Conservation (phyloP, 2,329 filamentous ascomycete genomes). For the Xylariaceae sp. region DNA sequence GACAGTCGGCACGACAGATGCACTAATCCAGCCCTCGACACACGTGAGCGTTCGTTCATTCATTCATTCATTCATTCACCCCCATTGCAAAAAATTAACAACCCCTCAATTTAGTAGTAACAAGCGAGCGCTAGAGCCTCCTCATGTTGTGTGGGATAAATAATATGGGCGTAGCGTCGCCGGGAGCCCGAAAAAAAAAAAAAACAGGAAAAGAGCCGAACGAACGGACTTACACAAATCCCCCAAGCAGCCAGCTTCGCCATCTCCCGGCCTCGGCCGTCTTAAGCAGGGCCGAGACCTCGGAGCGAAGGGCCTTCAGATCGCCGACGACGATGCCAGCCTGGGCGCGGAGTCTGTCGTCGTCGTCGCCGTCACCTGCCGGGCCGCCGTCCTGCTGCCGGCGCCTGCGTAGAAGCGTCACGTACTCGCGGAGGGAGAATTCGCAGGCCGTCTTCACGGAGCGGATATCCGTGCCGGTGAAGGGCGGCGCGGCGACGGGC, state of each 20-base stretch:
- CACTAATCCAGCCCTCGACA: too few relatives aligned
- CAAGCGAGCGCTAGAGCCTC: too few relatives aligned
- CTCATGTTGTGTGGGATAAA: too few relatives aligned
- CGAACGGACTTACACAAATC: slow-evolving; percentile 52
- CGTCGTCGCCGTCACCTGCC: slow-evolving; percentile 47
- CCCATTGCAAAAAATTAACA: too few relatives aligned
- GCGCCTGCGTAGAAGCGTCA: slow-evolving; percentile 42
- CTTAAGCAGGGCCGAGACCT: slow-evolving; percentile 51
- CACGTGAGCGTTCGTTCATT: too few relatives aligned
- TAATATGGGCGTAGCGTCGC: too few relatives aligned
- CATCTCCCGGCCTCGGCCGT: slow-evolving; percentile 56
- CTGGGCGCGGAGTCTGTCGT: slow-evolving; percentile 51
- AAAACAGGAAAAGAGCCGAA: not conserved
- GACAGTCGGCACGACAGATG: slow-evolving; percentile 53
- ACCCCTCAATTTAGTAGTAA: too few relatives aligned
- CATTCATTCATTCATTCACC: too few relatives aligned
- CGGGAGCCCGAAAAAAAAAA: not conserved
- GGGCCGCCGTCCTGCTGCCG: slow-evolving; percentile 41
- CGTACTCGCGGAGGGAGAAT: slow-evolving; percentile 44
- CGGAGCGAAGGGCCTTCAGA: slow-evolving; percentile 50
- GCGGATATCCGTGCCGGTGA: slow-evolving; percentile 33
- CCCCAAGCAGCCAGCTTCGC: slow-evolving; percentile 59
- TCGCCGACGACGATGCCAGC: slow-evolving; percentile 51
- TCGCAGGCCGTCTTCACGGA: slow-evolving; percentile 37
- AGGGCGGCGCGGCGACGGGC: slow-evolving; percentile 14